Percentiles rank a stretch among this genome's conserved stretches.
phyloP scores from a whole-genome alignment of 2,329 filamentous ascomycete species.

The Pleoardoris graminearum region DNA sequence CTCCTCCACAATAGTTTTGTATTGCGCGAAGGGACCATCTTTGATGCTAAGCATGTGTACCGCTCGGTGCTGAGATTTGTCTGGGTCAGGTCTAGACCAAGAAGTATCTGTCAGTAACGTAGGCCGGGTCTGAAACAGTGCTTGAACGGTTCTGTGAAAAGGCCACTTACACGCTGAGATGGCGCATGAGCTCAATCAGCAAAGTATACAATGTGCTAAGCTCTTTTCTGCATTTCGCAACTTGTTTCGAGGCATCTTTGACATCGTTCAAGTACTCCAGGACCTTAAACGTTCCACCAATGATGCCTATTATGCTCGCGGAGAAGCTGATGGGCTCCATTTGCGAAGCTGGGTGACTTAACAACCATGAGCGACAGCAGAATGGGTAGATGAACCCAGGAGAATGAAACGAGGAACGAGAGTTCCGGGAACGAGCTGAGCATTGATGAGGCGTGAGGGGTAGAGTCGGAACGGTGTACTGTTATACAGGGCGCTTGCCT shows the following conservation, averaged over 20 bases:
- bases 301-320: slow-evolving; percentile 24
- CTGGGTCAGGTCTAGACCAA: slow-evolving; percentile 19
- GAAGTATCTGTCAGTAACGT: slow-evolving; percentile 19
- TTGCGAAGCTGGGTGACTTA: too few species aligned
- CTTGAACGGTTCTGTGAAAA: too few species aligned
- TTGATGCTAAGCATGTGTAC: slow-evolving; percentile 7
- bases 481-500: too few species aligned
- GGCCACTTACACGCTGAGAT: too few species aligned
- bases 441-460: too few species aligned
- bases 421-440: too few species aligned
- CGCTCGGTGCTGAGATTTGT: slow-evolving; percentile 17
- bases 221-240: slow-evolving; percentile 18
- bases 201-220: background rate
- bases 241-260: slow-evolving; percentile 26
- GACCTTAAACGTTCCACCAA: slow-evolving; percentile 19
- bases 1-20: slow-evolving; percentile 16
- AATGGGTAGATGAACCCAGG: too few species aligned
- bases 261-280: slow-evolving; percentile 24
- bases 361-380: too few species aligned
- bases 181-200: too few species aligned
- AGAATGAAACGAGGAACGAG: too few species aligned
- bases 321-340: slow-evolving; percentile 23
- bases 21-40: slow-evolving; percentile 24
- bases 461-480: too few species aligned
- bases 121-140: too few species aligned